Base-by-base conservation (phyloP, 768 basidiomycete species). In the Scleroderma bovista region DNA sequence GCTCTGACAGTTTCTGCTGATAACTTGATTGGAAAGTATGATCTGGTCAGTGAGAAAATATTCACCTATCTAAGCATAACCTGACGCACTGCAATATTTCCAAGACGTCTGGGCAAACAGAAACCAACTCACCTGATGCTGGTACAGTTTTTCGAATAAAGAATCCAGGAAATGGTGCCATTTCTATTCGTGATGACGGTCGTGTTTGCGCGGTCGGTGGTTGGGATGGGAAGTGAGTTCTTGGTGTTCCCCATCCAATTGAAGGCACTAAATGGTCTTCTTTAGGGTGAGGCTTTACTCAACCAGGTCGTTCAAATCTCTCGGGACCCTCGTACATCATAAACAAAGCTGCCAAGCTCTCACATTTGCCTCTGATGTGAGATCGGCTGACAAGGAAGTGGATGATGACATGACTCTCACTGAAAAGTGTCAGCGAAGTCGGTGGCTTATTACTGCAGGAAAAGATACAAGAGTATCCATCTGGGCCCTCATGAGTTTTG, bases 211-310 rank as follows among this genome's bases (percentile, higher is more conserved):
- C 93, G 0, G 72, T 93, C 2, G 94, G 87, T 2, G 92, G 93
- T 0, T 97, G 95, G 95, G 93, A 98, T 53, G 93, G 95, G 32
- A 81, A 75, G 94, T 93, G 56, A 58, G 87, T 69, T 6, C 33
- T 38, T 13, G 15, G 23, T n/a, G 20, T 40, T 50, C 24, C 26
- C 37, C n/a, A 13, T 34, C n/a, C 3, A 41, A 23, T 19, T 37
- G 37, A 23, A 48, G 11, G 10, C n/a, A 9, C 22, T 44, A 17
- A 20, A 48, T 41, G n/a, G 38, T 20, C 26, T 6, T 15, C 33
- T 5, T 2, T 60, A 96, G 92, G 51, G 74, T 94, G 16, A 82
- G 91, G 0, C 70, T 97, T 8, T 93, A 87, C 67, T 87, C 92
- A 0, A 84, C 89, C 2, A 84, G 82, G 56, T 76, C 79, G 5